Conservation (phyloP, 176 grass and related monocot genomes). For the Poa annua region DNA sequence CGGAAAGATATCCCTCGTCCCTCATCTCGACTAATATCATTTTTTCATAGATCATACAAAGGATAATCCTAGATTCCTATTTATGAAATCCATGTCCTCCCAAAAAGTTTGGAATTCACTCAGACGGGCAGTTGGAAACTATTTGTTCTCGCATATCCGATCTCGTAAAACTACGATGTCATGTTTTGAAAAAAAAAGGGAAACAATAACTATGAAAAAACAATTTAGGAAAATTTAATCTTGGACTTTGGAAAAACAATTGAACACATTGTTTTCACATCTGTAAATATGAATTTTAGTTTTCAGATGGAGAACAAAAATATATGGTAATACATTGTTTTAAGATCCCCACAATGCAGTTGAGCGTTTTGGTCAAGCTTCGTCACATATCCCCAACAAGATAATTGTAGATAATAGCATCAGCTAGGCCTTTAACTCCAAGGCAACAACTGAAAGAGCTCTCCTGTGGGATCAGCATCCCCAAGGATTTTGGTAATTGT, state of each 20-base stretch:
- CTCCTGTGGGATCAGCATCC: not conserved
- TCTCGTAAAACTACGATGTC: too few species aligned
- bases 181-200: too few species aligned
- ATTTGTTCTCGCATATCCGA: not conserved
- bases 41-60: too few species aligned
- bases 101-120: not conserved
- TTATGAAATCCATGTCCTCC: too few species aligned
- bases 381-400: not conserved
- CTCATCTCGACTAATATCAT: too few species aligned
- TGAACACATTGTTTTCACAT: not conserved
- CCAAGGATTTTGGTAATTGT: not conserved
- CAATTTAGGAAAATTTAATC: too few species aligned
- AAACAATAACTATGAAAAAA: too few species aligned
- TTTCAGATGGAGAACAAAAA: too few species aligned
- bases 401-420: not conserved
- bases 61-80: not conserved
- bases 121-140: not conserved
- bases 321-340: too few species aligned
- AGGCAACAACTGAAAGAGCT: not conserved
- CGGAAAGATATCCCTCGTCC: too few species aligned
- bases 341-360: not conserved
- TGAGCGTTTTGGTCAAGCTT: not conserved
- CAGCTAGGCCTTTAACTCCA: not conserved
- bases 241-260: too few species aligned
- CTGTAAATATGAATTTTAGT: too few species aligned